Evolutionary conservation across 495 filamentous ascomycete genomes (phyloP).

Genomic region (Penicillium odoratum): DNA sequence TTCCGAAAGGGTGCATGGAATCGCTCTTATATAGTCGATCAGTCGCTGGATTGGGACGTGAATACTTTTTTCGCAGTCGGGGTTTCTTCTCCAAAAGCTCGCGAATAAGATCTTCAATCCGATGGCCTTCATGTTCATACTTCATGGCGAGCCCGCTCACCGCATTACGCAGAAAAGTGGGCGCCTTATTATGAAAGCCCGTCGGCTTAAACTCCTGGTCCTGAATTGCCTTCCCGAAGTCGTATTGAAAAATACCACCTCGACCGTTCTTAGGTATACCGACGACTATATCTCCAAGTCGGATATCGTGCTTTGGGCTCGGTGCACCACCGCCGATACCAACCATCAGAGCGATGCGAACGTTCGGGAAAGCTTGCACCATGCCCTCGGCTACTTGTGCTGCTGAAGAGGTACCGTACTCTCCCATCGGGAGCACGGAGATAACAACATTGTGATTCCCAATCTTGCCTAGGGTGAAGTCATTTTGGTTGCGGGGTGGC

Average conservation of each 20-base stretch:
- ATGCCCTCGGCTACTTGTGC: constrained; percentile 34
- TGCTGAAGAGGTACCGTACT: constrained; percentile 11
- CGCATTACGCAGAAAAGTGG: constrained; percentile 19
- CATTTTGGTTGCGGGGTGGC: constrained; percentile 27
- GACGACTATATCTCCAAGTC: constrained; percentile 30
- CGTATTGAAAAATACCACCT: constrained; percentile 42
- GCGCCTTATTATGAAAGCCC: constrained; percentile 37
- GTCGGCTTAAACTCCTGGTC: constrained; percentile 20
- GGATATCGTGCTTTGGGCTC: constrained; percentile 23
- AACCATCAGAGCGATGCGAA: constrained; percentile 24
- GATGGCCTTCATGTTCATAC: not conserved
- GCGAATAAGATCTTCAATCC: not conserved
- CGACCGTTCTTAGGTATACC: constrained; percentile 22
- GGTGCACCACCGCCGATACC: constrained; percentile 30
- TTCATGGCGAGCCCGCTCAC: constrained; percentile 16
- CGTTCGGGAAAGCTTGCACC: constrained; percentile 16
- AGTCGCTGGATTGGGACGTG: not conserved
- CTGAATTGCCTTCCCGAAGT: constrained; percentile 33
- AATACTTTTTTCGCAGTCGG: not conserved
- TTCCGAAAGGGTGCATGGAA: not conserved
- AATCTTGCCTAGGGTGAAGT: constrained; percentile 38
- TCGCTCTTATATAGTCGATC: constrained; percentile 3
- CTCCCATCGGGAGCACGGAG: constrained; percentile 7
- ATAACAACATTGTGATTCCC: constrained; percentile 25
- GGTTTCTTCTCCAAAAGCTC: not conserved